Evolutionary conservation across 441 rosid genomes (phyloP), one percentile per base, ranked within the genome.

Genomic region (Arabidopsis hybrid): DNA sequence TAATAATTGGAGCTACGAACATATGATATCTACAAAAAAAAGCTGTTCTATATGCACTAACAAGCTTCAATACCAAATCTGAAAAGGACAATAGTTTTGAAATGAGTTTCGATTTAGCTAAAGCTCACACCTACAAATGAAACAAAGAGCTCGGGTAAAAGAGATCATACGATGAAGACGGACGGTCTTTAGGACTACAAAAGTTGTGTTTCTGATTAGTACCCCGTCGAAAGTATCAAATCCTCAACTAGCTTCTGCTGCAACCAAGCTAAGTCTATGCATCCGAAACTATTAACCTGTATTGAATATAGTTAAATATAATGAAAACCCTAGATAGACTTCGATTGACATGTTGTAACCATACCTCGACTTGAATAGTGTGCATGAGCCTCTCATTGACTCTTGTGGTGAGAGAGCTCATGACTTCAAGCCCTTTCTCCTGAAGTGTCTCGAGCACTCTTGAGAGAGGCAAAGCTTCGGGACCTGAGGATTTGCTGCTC

Each of bases 281-380:
- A 68, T 67, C 79, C 77, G 8, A 67, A 65, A 73, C 80, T 79
- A 61, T 50, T 76, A 21, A 72, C 87, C 89, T 83, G 84, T 56
- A 49, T 56, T 39, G 9, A 13, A 57, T 46, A 65, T 70, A 38
- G 17, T 40, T 18, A 29, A 4, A 16, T 16, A 60, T 32, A 52
- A 17, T 45, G 34, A 57, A 36, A 46, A 42, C 74, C 76, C 32
- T 40, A 68, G 58, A 60, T 5, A 42, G 39, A 45, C 5, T 69
- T 18, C 26, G 45, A 14, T 12, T 34, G 14, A 55, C 50, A 75
- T 46, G 57, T 55, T 62, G 65, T 62, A 45, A 76, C 53, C 60
- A 58, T 42, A 77, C 97, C 97, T 92, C 82, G 66, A 85, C 79
- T 60, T 83, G 86, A 55, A 95, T 73, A 18, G 80, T 85, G 69